phyloP scores from a whole-genome alignment of 306 rosid genomes.

The Rosa persica region DNA sequence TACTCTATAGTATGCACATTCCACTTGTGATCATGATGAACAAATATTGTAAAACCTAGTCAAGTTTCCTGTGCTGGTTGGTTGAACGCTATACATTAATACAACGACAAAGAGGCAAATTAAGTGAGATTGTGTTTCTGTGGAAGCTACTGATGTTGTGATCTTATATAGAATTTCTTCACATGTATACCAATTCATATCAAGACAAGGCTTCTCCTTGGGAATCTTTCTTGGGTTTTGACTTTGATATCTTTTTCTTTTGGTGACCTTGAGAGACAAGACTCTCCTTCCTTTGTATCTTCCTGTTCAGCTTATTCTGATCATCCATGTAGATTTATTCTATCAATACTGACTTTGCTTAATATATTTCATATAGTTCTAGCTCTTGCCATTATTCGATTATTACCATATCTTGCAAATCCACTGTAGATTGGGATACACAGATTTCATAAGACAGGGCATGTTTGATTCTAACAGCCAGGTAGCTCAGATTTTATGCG shows the following conservation, averaged over 20 bases:
- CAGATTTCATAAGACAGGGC: not conserved
- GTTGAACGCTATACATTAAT: not conserved
- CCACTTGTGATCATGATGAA: not conserved
- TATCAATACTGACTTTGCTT: not conserved
- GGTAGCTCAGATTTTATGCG: not conserved
- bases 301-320: not conserved
- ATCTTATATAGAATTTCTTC: not conserved
- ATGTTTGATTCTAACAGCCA: not conserved
- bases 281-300: not conserved
- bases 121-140: not conserved
- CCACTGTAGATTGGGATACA: not conserved
- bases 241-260: not conserved
- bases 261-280: not conserved
- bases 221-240: slow-evolving; percentile 2
- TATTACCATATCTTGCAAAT: not conserved
- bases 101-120: not conserved
- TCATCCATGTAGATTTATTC: not conserved
- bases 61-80: not conserved
- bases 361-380: not conserved
- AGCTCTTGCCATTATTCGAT: not conserved
- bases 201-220: not conserved
- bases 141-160: not conserved
- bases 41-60: not conserved
- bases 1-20: not conserved
- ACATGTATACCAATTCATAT: not conserved